phyloP scores from a whole-genome alignment of 2,329 filamentous ascomycete genomes.

The Rhinocladiella similis region DNA sequence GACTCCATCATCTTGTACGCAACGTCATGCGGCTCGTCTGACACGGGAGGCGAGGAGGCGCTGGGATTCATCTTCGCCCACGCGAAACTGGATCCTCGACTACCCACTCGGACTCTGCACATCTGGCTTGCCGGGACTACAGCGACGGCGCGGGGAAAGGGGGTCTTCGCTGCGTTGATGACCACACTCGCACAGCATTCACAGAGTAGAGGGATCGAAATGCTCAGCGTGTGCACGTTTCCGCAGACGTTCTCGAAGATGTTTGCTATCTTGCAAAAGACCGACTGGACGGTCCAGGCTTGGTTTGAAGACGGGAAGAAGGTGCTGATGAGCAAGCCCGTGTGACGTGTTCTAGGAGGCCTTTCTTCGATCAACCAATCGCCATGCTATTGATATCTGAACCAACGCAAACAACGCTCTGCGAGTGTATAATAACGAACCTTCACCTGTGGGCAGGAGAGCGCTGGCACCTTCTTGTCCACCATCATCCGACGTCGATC shows the following conservation, averaged over 20 bases:
- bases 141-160: slow-evolving; percentile 1
- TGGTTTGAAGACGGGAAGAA: slow-evolving; percentile 15
- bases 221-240: slow-evolving; percentile 11
- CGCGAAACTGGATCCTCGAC: not conserved
- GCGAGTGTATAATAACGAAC: too few relatives aligned
- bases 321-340: slow-evolving; percentile 9
- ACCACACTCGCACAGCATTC: slow-evolving; percentile 5
- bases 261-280: slow-evolving; percentile 53
- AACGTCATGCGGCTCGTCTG: not conserved
- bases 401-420: too few relatives aligned
- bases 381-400: too few relatives aligned
- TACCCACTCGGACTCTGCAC: slow-evolving; percentile 4
- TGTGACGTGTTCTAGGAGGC: not conserved
- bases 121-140: slow-evolving; percentile 14
- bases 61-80: slow-evolving; percentile 12
- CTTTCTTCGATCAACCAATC: not conserved
- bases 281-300: slow-evolving; percentile 41
- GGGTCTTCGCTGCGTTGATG: slow-evolving; percentile 14
- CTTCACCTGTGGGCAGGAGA: too few relatives aligned
- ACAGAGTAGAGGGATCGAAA: not conserved
- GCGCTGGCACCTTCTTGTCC: too few relatives aligned
- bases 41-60: too few relatives aligned
- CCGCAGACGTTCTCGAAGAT: slow-evolving; percentile 34
- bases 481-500: too few relatives aligned
- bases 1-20: slow-evolving; percentile 4